Conservation (phyloP, 2,329 filamentous ascomycete genomes). For the Hypoxylon sp. region DNA sequence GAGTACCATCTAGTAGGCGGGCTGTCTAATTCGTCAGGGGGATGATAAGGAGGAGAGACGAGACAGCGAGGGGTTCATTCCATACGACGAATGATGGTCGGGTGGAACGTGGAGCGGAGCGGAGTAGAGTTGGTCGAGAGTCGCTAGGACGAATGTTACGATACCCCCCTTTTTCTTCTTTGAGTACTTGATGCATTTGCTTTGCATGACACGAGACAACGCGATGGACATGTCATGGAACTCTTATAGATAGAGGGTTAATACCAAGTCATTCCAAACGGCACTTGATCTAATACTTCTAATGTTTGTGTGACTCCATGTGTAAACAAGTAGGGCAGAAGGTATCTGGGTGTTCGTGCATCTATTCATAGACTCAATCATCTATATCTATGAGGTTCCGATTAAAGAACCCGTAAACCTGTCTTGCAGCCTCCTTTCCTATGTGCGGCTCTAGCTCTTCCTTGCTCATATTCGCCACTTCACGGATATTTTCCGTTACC, state of each 20-base stretch:
- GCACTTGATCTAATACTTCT: neutral
- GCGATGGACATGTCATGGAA: slow-evolving; percentile 12
- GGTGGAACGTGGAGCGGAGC: slow-evolving; percentile 2
- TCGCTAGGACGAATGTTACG: slow-evolving; percentile 45
- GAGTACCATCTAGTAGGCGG: slow-evolving; percentile 53
- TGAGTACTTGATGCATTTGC: slow-evolving; percentile 23
- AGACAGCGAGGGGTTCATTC: slow-evolving; percentile 20
- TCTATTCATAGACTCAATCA: slow-evolving; percentile 40
- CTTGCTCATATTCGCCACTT: slow-evolving; percentile 88
- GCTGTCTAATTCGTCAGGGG: neutral
- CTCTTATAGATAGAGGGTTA: slow-evolving; percentile 30
- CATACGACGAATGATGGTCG: neutral
- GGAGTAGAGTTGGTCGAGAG: slow-evolving; percentile 9
- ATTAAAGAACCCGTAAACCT: slow-evolving; percentile 87
- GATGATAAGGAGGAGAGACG: slow-evolving; percentile 16
- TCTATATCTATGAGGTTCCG: slow-evolving; percentile 70
- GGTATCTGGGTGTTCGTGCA: neutral
- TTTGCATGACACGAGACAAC: slow-evolving; percentile 18
- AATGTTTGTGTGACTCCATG: neutral
- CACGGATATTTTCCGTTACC: slow-evolving; percentile 80
- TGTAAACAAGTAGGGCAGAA: too few species aligned
- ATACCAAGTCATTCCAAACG: slow-evolving; percentile 9
- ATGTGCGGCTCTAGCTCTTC: slow-evolving; percentile 80
- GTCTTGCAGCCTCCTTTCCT: slow-evolving; percentile 81
- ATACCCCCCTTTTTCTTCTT: slow-evolving; percentile 50